A percentile compares a stretch with the other conserved stretches of the same genome.
phyloP scores from a whole-genome alignment of 164 flowering plant genomes.

The Dillenia turbinata region DNA sequence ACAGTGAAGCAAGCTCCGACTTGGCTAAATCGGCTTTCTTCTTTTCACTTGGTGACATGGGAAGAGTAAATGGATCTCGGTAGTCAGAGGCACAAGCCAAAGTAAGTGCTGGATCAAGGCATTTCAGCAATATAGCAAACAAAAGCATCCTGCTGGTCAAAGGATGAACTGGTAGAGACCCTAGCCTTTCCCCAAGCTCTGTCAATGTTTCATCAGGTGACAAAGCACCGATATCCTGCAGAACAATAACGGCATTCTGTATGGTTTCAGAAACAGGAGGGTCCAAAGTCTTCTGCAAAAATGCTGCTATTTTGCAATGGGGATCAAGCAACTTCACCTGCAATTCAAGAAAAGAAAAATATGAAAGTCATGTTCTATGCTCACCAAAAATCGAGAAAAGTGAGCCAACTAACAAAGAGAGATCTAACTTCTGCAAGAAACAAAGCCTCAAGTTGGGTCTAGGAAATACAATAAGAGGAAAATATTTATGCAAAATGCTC shows the following conservation, averaged over 20 bases:
- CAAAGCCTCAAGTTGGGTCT: too few relatives aligned
- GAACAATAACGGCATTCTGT: conserved; percentile 67
- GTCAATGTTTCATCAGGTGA: conserved; percentile 70
- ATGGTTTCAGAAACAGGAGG: conserved; percentile 82
- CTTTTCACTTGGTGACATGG: conserved; percentile 62
- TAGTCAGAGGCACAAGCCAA: conserved; percentile 86
- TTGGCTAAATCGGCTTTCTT: conserved; percentile 66
- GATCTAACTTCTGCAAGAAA: too few relatives aligned
- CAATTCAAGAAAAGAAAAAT: conserved; percentile 1
- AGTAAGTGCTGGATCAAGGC: conserved; percentile 95
- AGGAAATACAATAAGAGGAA: too few relatives aligned
- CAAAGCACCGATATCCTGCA: conserved; percentile 90
- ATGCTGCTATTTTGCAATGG: conserved; percentile 55
- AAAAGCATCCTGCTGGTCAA: conserved; percentile 89
- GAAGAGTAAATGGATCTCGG: conserved; percentile 74
- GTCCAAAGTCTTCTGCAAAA: conserved; percentile 72
- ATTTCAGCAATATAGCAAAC: conserved; percentile 77
- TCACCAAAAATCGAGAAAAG: too few relatives aligned
- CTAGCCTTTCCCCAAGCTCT: conserved; percentile 77
- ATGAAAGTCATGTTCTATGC: background rate
- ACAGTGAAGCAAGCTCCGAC: conserved; percentile 64
- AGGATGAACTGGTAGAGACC: conserved; percentile 88
- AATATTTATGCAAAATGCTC: too few relatives aligned
- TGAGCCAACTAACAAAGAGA: too few relatives aligned
- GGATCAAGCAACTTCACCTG: conserved; percentile 91